Evolutionary conservation across 352 stramenopile genomes (phyloP).

Genomic region (Globisporangium perplexum): DNA sequence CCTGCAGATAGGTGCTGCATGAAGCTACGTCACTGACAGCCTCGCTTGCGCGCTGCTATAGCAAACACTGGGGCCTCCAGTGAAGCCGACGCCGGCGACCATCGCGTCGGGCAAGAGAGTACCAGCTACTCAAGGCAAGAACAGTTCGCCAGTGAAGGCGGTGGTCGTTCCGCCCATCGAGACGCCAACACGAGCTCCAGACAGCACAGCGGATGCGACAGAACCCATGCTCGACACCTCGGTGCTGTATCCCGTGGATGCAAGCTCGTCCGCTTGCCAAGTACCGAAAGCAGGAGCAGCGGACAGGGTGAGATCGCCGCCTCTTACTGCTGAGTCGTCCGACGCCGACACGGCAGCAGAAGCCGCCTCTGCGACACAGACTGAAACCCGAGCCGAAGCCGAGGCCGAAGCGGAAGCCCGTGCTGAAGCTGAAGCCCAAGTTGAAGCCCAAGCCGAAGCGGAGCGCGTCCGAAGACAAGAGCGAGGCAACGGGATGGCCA

Average conservation of each 20-base stretch:
- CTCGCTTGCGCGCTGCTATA: background rate
- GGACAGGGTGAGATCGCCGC: background rate
- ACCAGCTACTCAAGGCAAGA: background rate
- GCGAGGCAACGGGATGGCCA: slow-evolving; percentile 55
- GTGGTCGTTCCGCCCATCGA: background rate
- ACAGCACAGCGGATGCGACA: background rate
- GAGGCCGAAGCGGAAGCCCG: too few relatives aligned
- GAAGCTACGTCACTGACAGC: background rate
- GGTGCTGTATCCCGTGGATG: background rate
- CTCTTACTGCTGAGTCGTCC: background rate
- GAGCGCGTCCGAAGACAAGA: slow-evolving; percentile 27
- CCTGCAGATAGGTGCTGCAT: too few relatives aligned
- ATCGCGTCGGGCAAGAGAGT: background rate
- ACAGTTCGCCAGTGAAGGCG: background rate
- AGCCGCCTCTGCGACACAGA: background rate
- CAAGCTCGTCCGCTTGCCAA: background rate
- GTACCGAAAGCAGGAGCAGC: background rate
- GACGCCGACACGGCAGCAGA: slow-evolving; percentile 1
- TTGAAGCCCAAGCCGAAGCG: slow-evolving; percentile 22
- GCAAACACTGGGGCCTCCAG: background rate
- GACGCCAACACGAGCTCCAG: background rate
- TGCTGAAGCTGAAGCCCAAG: too few relatives aligned
- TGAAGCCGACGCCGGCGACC: background rate
- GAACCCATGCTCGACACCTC: background rate
- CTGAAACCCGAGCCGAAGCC: too few relatives aligned